A percentile compares a stretch with the other conserved stretches of the same genome.
These are phyloP conservation scores for Hydnomerulius pinastri DNA, from an alignment of 768 basidiomycete genomes.

Conservation along the genomic window DNA sequence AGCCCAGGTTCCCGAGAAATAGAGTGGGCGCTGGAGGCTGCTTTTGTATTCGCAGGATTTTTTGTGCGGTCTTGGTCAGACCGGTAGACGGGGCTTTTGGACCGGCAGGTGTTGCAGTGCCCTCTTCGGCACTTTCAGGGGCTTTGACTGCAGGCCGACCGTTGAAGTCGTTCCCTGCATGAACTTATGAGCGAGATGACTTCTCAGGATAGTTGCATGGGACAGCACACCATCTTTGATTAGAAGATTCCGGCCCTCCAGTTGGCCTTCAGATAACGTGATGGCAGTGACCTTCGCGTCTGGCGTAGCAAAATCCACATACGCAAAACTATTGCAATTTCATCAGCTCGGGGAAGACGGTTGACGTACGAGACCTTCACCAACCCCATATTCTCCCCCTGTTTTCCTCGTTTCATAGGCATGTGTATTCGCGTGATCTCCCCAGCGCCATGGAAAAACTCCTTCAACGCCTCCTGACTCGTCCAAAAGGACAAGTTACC, in stretches of 20 bases:
- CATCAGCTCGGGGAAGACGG: not conserved
- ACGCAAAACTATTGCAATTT: constrained; percentile 74
- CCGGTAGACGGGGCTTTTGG: constrained; percentile 33
- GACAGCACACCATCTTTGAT: constrained; percentile 82
- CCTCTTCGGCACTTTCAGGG: constrained; percentile 32
- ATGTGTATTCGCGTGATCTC: constrained; percentile 83
- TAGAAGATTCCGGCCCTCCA: constrained; percentile 84
- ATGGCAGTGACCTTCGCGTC: constrained; percentile 80
- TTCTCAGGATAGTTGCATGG: not conserved
- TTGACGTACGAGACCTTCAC: constrained; percentile 28
- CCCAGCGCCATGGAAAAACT: constrained; percentile 70
- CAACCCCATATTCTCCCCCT: constrained; percentile 79
- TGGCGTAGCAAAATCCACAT: constrained; percentile 86
- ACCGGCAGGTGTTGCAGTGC: constrained; percentile 34
- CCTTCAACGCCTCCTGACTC: constrained; percentile 65
- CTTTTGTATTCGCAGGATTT: constrained; percentile 75
- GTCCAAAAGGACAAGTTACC: constrained; percentile 94
- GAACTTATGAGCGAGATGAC: not conserved
- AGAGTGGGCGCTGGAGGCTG: constrained; percentile 83
- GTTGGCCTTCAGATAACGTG: constrained; percentile 72
- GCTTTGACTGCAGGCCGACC: constrained; percentile 60
- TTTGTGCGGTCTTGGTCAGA: constrained; percentile 71
- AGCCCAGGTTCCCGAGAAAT: constrained; percentile 92
- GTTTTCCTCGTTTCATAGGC: constrained; percentile 71
- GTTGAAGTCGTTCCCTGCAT: constrained; percentile 68